Percentiles rank a stretch among this genome's conserved stretches.
Conservation (phyloP, 345 rosid genomes). For the Syzygium aromaticum region DNA sequence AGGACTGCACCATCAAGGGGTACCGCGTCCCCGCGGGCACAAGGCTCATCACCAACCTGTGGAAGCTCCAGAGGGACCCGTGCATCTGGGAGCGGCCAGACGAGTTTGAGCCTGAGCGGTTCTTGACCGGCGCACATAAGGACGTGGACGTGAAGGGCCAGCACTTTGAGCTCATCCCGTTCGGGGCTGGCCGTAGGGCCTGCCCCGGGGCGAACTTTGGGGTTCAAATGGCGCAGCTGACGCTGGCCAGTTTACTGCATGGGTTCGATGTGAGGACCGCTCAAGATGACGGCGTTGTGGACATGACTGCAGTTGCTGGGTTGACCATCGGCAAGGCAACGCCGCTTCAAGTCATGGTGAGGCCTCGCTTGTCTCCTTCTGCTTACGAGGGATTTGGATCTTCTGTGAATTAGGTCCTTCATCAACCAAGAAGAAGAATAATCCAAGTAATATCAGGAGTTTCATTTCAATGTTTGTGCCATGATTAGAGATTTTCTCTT, state of each 20-base stretch:
- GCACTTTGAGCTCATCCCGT: conserved; percentile 13
- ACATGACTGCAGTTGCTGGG: conserved; percentile 7
- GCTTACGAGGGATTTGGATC: neutral
- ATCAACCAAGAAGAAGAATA: neutral
- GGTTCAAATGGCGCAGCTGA: conserved; percentile 8
- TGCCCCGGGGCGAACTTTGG: conserved; percentile 11
- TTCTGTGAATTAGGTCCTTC: neutral
- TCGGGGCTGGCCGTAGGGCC: conserved; percentile 16
- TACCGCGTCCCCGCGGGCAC: conserved; percentile 8
- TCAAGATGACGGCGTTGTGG: conserved; percentile 1
- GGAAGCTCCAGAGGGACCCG: conserved; percentile 20
- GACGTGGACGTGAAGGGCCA: conserved; percentile 12
- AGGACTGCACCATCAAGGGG: conserved; percentile 13
- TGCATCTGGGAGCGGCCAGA: conserved; percentile 9
- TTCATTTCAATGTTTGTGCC: neutral
- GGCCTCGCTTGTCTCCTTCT: conserved; percentile 10
- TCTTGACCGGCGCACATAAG: neutral
- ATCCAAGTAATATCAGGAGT: neutral
- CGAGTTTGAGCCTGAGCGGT: conserved; percentile 18
- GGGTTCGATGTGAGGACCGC: neutral
- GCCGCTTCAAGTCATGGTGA: conserved; percentile 7
- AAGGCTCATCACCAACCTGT: conserved; percentile 3
- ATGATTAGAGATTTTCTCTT: neutral
- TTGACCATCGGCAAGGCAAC: conserved; percentile 9
- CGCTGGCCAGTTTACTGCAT: conserved; percentile 8